Base-by-base conservation (phyloP, 2,329 filamentous ascomycete species). In the Talaromyces sp. region DNA sequence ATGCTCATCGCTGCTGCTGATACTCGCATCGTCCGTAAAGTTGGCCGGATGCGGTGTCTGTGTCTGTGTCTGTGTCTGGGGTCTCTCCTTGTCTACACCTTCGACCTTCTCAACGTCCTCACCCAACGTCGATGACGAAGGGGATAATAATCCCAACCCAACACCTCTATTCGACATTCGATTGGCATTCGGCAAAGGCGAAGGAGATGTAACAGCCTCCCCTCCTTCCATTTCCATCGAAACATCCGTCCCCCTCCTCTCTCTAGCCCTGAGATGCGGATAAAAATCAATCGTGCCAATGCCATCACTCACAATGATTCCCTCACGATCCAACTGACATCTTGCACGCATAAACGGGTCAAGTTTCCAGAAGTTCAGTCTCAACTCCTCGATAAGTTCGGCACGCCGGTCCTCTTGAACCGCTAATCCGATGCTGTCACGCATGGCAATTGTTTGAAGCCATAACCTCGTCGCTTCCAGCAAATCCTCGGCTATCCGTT, bases 331-430 rank as follows among this genome's bases (percentile, higher is more conserved):
- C 71, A 96, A 96, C 67, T 90, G 79, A 11, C 88, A 89, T 72
- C 89, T 84, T 3, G 93, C 92, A 36, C 95, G 84, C 17, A 96
- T 75, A 76, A 93, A 96, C 0, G 92, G 92, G 78, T 99, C 95
- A 49, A 97, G 77, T 56, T 84, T 84, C 94, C 94, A 99, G 80
- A 98, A 97, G 71, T 91, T 91, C 54, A 85, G 83, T 60, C 84
- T 84, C 70, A 98, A 74, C 67, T 85, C 79, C 61, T 84, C 83
- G 0, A 90, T 89, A 19, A 95, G 71, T 8, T 82, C 79, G 22
- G 86, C 81, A 59, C 92, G 82, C 74, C 85, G 84, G 38, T 79
- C 78, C 73, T 86, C 85, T 65, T 85, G 73, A 6, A 80, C 75
- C 13, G 79, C 78, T 45, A 80, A 77, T 66, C 85, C 80, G 11